Conservation (phyloP, 2,329 filamentous ascomycete species). For the Alternaria sp. region DNA sequence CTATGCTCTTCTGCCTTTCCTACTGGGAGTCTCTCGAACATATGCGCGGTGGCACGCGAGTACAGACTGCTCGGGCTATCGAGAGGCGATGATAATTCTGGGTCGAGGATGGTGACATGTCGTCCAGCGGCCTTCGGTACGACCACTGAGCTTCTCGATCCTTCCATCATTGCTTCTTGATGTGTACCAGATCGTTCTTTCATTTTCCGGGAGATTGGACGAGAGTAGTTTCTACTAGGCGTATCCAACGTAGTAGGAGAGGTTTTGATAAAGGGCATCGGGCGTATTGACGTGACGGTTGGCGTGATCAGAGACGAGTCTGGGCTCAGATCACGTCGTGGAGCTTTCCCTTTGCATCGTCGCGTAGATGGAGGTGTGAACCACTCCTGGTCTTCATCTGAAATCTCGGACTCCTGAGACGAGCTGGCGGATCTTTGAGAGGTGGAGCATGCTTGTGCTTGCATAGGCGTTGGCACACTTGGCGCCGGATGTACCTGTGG, state of each 20-base stretch:
- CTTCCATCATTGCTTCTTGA: not conserved
- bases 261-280: not conserved
- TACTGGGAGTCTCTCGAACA: not conserved
- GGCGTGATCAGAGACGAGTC: not conserved
- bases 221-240: not conserved
- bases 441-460: not conserved
- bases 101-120: not conserved
- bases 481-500: not conserved
- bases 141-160: not conserved
- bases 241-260: not conserved
- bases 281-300: not conserved
- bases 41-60: not conserved
- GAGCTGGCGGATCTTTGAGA: constrained; percentile 1
- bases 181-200: not conserved
- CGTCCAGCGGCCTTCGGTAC: not conserved
- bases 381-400: constrained; percentile 16
- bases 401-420: not conserved
- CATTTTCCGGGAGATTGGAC: not conserved
- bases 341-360: constrained; percentile 1
- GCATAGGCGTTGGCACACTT: not conserved
- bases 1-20: not conserved
- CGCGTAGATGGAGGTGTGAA: constrained; percentile 23
- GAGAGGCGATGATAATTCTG: not conserved
- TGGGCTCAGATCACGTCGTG: not conserved
- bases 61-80: not conserved